Percentiles rank a stretch among this genome's conserved stretches.
Evolutionary conservation across 2,329 filamentous ascomycete genomes (phyloP).

Genomic region (Corinectria fuckeliana): DNA sequence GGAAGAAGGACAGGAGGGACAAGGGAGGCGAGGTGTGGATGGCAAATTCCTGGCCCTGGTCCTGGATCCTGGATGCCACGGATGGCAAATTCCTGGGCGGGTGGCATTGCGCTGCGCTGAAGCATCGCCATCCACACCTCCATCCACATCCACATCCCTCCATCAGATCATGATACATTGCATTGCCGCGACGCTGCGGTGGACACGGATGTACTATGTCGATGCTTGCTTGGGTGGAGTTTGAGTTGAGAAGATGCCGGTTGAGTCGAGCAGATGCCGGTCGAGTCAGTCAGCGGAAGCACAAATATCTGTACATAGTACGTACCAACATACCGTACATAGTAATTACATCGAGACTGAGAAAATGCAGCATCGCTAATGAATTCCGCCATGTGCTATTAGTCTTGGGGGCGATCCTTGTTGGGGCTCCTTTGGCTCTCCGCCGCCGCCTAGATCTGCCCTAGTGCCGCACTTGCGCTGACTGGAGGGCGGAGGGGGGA

Average conservation of each 20-base stretch:
- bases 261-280: conserved; percentile 19
- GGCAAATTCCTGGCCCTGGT: neutral
- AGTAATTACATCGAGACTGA: too few relatives aligned
- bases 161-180: conserved; percentile 21
- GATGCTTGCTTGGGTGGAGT: neutral
- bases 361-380: too few relatives aligned
- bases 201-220: neutral
- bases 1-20: neutral
- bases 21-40: neutral
- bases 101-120: neutral
- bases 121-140: neutral
- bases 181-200: conserved; percentile 13
- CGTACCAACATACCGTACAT: too few relatives aligned
- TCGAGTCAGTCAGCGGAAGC: neutral
- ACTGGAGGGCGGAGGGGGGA: neutral
- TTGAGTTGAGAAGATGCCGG: neutral
- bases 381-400: too few relatives aligned
- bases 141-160: conserved; percentile 2
- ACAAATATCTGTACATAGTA: neutral
- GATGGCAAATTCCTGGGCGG: neutral
- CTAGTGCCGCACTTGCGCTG: neutral
- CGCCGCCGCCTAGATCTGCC: neutral
- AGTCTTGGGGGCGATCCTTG: too few relatives aligned
- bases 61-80: neutral
- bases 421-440: neutral